Evolutionary conservation across 108 stramenopile species (phyloP), one percentile per base, ranked within the genome.

Genomic region (Skeletonema tropicum): DNA sequence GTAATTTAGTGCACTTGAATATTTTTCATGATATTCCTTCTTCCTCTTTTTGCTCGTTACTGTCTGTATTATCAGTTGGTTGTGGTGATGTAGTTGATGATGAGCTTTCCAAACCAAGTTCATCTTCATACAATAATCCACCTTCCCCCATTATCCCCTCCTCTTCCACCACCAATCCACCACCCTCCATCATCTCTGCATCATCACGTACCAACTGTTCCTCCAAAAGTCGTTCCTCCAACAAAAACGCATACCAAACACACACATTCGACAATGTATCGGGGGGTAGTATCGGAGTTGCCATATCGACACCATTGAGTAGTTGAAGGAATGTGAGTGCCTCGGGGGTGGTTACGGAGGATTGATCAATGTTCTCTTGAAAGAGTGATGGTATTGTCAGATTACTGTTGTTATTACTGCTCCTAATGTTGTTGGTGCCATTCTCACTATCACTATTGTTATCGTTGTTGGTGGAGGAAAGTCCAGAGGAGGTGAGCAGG

Each of bases 271-370:
- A 64, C n/a, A 80, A 49, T 3, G 46, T 64, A 60, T 90, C 88
- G 15, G 89, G 89, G 46, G 91, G 88, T 25, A 92, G 67, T 46
- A 92, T 83, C 7, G 88, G 80, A 25, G 86, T 88, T 21, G 91
- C 91, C 91, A 92, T 92, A 74, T 92, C 91, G 3, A 92, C 89
- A 3, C 84, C 84, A 60, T 76, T 79, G 3, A 92, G 64, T 29
- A 92, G 66, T 75, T 92, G 91, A 2, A 88, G 64, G 25, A 88
- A 57, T 12, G 91, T 92, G 55, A 92, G 67, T 42, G 91, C 84
- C 69, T 90, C 88, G n/a, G 89, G 85, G 10, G 88, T 79, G 10
- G 88, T 80, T 19, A 88, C 88, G 2, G 79, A 74, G n/a, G 72
- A 69, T 58, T 74, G 62, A 48, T 80, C 79, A 33, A 57, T 64